Base-by-base conservation (phyloP, 2,329 filamentous ascomycete species). In the Fusarium albosuccineum region DNA sequence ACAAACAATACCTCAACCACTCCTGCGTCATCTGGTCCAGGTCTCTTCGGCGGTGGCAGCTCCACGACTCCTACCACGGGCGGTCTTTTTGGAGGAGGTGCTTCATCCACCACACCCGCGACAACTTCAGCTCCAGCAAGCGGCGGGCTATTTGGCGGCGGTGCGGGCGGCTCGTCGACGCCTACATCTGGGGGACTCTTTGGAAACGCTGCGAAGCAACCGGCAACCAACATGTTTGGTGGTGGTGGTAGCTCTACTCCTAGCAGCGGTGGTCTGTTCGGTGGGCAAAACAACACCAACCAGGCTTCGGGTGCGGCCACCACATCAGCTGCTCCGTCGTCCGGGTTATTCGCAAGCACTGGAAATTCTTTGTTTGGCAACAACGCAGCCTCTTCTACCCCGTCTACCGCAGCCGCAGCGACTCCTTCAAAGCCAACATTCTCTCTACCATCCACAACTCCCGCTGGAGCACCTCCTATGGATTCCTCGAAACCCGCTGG, bases 391-490 rank as follows among this genome's bases (percentile, higher is more conserved):
- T 44, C 39, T 13, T 22, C n/a, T 13, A 29, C 33, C 40, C 14
- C 45, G 17, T 48, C 46, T 80, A 39, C 64, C 72, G 22, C 64
- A 70, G 68, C 74, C 5, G 67, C 80, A 22, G 74, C 78, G 17
- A 79, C 80, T 50, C 75, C 78, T 26, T 77, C 78, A n/a, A 87
- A 86, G 74, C 81, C 84, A 14, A 62, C 79, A 54, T 82, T 86
- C 57, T 68, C 75, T n/a, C 70, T 86, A 34, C 78, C 80, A 55
- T 87, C 85, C 16, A 87, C 85, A 3, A 87, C 86, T 36, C 85
- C 86, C 14, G 85, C 85, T 22, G 86, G 86, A 36, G 81, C 83
- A n/a, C 86, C 86, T 57, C 84, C 85, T 1, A 71, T 78, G 6
- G 80, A 78, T 55, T 65, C 73, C 22, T 68, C 75, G 10, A 76